Base-by-base conservation (phyloP, 2,329 filamentous ascomycete genomes). In the Didymella sp. region DNA sequence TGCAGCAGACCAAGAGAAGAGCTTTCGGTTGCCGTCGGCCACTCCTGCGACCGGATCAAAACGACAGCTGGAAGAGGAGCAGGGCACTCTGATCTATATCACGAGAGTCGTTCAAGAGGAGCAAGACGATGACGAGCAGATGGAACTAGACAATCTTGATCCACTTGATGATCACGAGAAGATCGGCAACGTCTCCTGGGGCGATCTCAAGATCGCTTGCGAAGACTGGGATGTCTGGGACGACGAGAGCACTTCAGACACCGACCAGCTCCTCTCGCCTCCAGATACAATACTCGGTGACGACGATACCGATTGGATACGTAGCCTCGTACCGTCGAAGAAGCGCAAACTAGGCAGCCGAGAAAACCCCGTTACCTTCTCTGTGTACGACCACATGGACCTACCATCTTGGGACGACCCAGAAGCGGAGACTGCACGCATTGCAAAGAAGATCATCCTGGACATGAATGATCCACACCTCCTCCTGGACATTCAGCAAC, bases 391-490 rank as follows among this genome's bases (percentile, higher is more conserved):
- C 47, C 66, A 73, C 37, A 69, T 68, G 63, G 68, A 68, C 27
- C 52, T 76, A 21, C 89, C 90, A 1, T 87, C 87, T 3, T 88
- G 96, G 64, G 91, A 96, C 69, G 86, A 96, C 60, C 95, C 93
- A 15, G 87, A 93, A 68, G 82, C 85, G 54, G 85, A 87, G 5
- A 92, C 90, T 1, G 82, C 87, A 13, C 86, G 86, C 63, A 83
- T 92, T 40, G 87, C 90, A 3, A 93, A 92, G 76, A 88, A 87
- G 41, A 89, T 96, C 22, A 85, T 88, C 1, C 82, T 99, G 48
- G 93, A 98, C 68, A 84, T 95, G 76, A 93, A 92, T 66, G 95
- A 99, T 71, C 90, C 93, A 1, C 85, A 91, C 67, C 85, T 99
- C 4, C 84, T 99, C 2, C 81, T 98, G 19, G 92, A 97, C 68